Evolutionary conservation across 2,329 filamentous ascomycete genomes (phyloP).

Genomic region (Teratosphaeria destructans): DNA sequence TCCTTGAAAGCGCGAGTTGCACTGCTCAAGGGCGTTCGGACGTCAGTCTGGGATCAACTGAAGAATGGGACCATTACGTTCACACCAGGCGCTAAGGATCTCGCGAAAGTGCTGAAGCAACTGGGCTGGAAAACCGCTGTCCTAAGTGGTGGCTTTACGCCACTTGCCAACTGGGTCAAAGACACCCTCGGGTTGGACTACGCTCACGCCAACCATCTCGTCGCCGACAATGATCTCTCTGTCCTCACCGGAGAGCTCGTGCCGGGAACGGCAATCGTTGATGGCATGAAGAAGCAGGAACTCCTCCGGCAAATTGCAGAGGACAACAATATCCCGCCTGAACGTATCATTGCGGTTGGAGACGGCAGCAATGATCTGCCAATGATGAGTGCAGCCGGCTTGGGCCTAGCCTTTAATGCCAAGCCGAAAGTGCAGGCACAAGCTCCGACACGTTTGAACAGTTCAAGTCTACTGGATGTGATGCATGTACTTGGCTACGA

Average conservation of each 20-base stretch:
- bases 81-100: conserved; percentile 66
- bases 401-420: conserved; percentile 76
- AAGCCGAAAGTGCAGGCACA: conserved; percentile 74
- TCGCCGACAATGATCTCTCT: conserved; percentile 43
- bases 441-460: conserved; percentile 62
- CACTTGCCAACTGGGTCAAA: conserved; percentile 79
- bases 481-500: conserved; percentile 57
- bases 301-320: conserved; percentile 60
- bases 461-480: conserved; percentile 58
- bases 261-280: conserved; percentile 60
- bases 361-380: conserved; percentile 75
- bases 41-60: conserved; percentile 59
- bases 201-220: conserved; percentile 77
- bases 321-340: conserved; percentile 54
- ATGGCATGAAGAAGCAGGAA: conserved; percentile 63
- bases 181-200: conserved; percentile 73
- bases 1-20: conserved; percentile 72
- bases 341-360: conserved; percentile 63
- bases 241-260: conserved; percentile 62
- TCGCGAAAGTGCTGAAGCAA: conserved; percentile 63
- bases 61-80: conserved; percentile 61
- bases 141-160: conserved; percentile 82
- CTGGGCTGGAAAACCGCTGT: conserved; percentile 84
- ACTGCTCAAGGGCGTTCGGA: conserved; percentile 70
- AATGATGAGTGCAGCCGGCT: conserved; percentile 65